A percentile compares a stretch with the other conserved stretches of the same genome.
phyloP scores from a whole-genome alignment of 257 asterid genomes.

The Rhazya stricta region DNA sequence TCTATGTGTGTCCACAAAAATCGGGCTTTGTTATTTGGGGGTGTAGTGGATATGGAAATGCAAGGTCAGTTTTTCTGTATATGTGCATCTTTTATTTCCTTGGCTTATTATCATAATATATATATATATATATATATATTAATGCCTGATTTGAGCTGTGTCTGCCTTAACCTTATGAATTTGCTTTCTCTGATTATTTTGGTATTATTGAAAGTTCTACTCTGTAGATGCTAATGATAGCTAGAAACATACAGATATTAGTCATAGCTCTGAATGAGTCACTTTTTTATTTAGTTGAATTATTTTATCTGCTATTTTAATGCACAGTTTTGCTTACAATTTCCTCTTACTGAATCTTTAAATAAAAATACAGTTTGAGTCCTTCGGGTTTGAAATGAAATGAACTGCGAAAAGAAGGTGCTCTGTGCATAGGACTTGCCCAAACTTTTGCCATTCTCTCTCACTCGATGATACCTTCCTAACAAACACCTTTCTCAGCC shows the following conservation, averaged over 20 bases:
- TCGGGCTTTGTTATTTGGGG: slow-evolving; percentile 93
- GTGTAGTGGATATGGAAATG: slow-evolving; percentile 98
- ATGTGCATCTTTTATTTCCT: slow-evolving; percentile 10
- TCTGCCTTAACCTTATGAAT: neutral
- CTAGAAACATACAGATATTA: neutral
- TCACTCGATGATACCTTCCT: no score
- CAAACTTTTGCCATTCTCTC: neutral
- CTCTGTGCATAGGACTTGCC: neutral
- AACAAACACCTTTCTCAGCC: no score
- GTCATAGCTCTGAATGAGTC: neutral
- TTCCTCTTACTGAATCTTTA: neutral
- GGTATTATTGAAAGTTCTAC: neutral
- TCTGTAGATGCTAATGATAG: neutral
- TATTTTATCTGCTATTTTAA: neutral
- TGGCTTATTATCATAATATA: slow-evolving; percentile 13
- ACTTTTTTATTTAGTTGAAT: no score
- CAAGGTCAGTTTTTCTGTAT: slow-evolving; percentile 46
- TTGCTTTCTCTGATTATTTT: neutral
- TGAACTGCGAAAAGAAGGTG: neutral
- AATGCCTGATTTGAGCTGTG: neutral
- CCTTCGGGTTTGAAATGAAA: neutral
- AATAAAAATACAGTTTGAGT: neutral
- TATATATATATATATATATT: slow-evolving; percentile 2
- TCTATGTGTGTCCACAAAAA: slow-evolving; percentile 88
- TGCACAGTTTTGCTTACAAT: neutral